Evolutionary conservation across 768 basidiomycete genomes (phyloP).

Genomic region (Lyophyllum decastes): DNA sequence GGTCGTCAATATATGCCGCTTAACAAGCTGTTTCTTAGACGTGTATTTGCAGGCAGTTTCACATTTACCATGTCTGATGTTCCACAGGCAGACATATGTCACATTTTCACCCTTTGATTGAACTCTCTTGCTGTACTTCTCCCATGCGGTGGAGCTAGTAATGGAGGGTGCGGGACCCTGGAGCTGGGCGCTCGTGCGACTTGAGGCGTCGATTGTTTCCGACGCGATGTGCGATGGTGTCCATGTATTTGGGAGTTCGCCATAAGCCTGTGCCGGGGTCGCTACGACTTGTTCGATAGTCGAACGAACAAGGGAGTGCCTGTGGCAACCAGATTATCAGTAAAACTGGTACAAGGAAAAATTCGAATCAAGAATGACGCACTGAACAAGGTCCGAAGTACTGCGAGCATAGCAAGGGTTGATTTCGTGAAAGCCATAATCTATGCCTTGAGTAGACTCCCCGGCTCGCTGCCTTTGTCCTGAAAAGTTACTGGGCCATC

Average conservation of each 20-base stretch:
- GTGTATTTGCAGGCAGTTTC: conserved; percentile 15
- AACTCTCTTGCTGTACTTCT: conserved; percentile 17
- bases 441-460: neutral
- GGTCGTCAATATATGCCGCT: conserved; percentile 65
- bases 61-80: conserved; percentile 23
- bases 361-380: neutral
- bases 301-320: neutral
- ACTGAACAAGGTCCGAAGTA: neutral
- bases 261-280: neutral
- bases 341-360: too few species aligned
- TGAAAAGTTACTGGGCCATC: neutral
- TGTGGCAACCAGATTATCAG: neutral
- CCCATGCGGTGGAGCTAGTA: conserved; percentile 20
- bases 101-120: conserved; percentile 18
- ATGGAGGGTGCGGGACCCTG: neutral
- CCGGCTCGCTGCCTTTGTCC: neutral
- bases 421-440: neutral
- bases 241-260: neutral
- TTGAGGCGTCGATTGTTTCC: neutral
- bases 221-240: neutral
- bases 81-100: conserved; percentile 28
- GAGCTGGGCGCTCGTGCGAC: neutral
- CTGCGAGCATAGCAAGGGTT: neutral
- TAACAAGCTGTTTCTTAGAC: conserved; percentile 63
- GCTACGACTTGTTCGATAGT: neutral